Evolutionary conservation across 1,139 yeast species (phyloP), one percentile per base, ranked within the genome.

Genomic region (Pichia terricola): DNA sequence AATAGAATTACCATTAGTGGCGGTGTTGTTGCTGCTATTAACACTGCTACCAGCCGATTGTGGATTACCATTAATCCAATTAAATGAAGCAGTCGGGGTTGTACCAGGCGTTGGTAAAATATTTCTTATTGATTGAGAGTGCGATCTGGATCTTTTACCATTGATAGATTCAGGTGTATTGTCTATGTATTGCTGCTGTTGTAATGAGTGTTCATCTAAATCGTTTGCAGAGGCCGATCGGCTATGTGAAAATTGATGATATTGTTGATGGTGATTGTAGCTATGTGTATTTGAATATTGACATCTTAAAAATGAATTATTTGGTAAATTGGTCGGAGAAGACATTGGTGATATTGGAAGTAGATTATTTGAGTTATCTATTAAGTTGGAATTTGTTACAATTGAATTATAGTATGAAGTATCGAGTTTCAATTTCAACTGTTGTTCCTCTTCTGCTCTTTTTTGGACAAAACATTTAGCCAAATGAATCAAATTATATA

Each of bases 81-180:
- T 47, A 16, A 43, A 45, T 10, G 50, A 42, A 8, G 49, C 43
- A 16, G 52, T 52, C 26, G 58, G 61, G 7, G 62, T 59, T 28
- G 59, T 54, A 41, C 62, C 61, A 4, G 63, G 63, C 26, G 63
- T 58, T 31, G 55, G 53, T 27, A 50, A 38, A n/a, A 43, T 35
- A 30, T 41, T 41, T 40, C 43, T 46, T 6, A 22, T 34, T 22
- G 35, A 34, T n/a, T 43, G 42, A 4, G 60, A 54, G 38, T 50
- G 53, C 4, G 61, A 47, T 46, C 57, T 50, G n/a, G 58, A 49
- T 38, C 46, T 48, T 25, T 45, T 46, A 34, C 44, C 48, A 35
- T 30, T 31, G n/a, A 26, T 32, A 34, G 6, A 7, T 30, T 7
- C 10, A 30, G 10, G 7, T 30, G 22, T 16, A 27, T 8, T 41